phyloP scores from a whole-genome alignment of 139 green algal species.

The Chlorella sp. region DNA sequence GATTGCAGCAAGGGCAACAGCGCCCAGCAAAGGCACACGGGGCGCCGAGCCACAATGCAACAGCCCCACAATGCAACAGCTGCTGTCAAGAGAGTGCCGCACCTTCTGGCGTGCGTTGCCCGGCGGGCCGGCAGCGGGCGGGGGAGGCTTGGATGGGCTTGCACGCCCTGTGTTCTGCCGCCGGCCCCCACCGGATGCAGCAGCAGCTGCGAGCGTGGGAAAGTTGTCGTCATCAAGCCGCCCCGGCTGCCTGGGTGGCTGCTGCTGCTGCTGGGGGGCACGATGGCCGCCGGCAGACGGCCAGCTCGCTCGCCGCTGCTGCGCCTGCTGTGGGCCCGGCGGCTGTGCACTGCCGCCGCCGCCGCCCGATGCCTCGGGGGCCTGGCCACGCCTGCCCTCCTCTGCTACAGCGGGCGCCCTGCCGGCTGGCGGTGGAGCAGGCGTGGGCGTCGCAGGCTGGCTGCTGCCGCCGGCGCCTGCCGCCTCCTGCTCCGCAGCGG shows the following conservation, averaged over 20 bases:
- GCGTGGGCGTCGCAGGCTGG: not conserved
- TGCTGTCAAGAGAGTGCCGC: not conserved
- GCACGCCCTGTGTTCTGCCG: not conserved
- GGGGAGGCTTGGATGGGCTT: not conserved
- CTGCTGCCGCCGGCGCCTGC: constrained; percentile 1
- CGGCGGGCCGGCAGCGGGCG: not conserved
- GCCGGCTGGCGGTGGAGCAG: not conserved
- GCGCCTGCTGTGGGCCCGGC: not conserved
- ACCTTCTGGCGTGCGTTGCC: not conserved
- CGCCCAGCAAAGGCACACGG: not conserved
- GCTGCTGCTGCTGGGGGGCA: not conserved
- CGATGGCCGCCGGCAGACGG: not conserved
- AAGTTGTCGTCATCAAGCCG: constrained; percentile 13
- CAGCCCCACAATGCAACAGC: too few species aligned
- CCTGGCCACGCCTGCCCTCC: not conserved
- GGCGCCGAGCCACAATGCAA: too few species aligned
- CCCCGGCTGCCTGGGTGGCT: not conserved
- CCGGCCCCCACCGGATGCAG: not conserved
- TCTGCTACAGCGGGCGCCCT: not conserved
- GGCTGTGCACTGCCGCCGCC: not conserved
- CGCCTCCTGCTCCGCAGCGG: constrained; percentile 25
- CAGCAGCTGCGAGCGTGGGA: constrained; percentile 14
- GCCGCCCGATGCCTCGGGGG: too few species aligned
- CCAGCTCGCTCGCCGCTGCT: not conserved
- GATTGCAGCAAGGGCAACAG: not conserved